These are phyloP conservation scores for Botryotinia globosa DNA, from an alignment of 2,329 filamentous ascomycete species.

Conservation along the genomic window DNA sequence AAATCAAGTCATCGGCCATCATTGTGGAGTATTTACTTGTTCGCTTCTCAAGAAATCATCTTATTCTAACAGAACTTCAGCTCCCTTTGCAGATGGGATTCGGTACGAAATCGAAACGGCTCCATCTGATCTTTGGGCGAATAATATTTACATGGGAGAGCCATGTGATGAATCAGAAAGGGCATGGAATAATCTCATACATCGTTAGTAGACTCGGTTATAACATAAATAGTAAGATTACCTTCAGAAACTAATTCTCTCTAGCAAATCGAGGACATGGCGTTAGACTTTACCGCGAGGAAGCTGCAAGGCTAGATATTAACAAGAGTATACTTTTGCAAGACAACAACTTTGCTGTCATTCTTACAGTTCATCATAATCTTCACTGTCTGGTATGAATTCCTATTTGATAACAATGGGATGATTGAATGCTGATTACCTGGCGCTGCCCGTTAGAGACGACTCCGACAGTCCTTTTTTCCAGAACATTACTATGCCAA, in stretches of 20 bases:
- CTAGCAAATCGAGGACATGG: constrained; percentile 12
- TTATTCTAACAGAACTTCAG: neutral
- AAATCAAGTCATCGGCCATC: neutral
- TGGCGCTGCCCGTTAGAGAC: neutral
- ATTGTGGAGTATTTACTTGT: constrained; percentile 2
- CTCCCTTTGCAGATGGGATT: constrained; percentile 6
- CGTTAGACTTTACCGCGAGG: constrained; percentile 10
- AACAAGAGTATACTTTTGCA: constrained; percentile 16
- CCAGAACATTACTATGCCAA: constrained; percentile 17
- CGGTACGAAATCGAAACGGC: neutral
- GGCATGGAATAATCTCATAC: constrained; percentile 18
- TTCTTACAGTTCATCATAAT: constrained; percentile 17
- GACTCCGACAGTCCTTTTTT: constrained; percentile 13
- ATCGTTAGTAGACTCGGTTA: neutral
- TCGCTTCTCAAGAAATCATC: too few species aligned
- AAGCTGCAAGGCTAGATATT: constrained; percentile 11
- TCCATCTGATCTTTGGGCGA: constrained; percentile 9
- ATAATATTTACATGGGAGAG: constrained; percentile 9
- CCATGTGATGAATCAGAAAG: constrained; percentile 17
- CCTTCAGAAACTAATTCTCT: neutral
- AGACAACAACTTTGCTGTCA: constrained; percentile 14
- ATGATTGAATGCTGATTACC: neutral
- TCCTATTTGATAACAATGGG: rapidly evolving
- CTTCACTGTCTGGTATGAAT: constrained; percentile 15
- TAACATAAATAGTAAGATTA: neutral